These are phyloP conservation scores for Rhynchospora breviuscula DNA, from an alignment of 176 grass and related monocot species.

Conservation along the genomic window DNA sequence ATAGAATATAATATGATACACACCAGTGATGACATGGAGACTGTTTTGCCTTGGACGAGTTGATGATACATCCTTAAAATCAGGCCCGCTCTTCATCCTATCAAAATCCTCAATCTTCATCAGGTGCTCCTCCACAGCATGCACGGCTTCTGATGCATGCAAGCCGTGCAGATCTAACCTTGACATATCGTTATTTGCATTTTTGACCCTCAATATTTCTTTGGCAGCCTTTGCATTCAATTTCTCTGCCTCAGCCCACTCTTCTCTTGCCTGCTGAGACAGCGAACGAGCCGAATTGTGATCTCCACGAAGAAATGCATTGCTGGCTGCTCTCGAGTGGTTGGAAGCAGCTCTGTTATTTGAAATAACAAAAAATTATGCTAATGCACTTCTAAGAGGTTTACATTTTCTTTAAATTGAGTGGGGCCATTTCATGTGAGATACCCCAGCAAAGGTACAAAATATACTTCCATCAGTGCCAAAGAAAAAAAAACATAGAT, in stretches of 20 bases:
- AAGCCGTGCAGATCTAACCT: slow-evolving; percentile 83
- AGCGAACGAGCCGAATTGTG: slow-evolving; percentile 57
- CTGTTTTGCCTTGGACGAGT: slow-evolving; percentile 42
- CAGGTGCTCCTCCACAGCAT: slow-evolving; percentile 48
- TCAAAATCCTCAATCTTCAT: slow-evolving; percentile 31
- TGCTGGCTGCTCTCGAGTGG: slow-evolving; percentile 70
- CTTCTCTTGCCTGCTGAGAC: slow-evolving; percentile 53
- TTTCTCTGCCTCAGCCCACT: slow-evolving; percentile 50
- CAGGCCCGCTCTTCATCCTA: slow-evolving; percentile 17
- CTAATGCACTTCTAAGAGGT: neutral
- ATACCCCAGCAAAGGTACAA: neutral
- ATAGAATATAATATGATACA: slow-evolving; percentile 3
- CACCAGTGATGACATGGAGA: slow-evolving; percentile 85
- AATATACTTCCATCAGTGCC: neutral
- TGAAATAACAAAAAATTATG: neutral
- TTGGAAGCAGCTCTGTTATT: slow-evolving; percentile 59
- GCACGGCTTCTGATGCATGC: slow-evolving; percentile 79
- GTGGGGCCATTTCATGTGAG: neutral
- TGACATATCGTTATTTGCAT: slow-evolving; percentile 55
- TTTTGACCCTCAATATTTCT: slow-evolving; percentile 64
- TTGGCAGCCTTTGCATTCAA: slow-evolving; percentile 68
- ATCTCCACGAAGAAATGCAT: slow-evolving; percentile 68
- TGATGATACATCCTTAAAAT: slow-evolving; percentile 21
- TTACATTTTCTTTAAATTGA: neutral
- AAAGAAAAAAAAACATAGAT: neutral